Percentiles rank a stretch among this genome's conserved stretches.
Evolutionary conservation across 345 rosid species (phyloP).

Genomic region (Hibiscus syriacus): DNA sequence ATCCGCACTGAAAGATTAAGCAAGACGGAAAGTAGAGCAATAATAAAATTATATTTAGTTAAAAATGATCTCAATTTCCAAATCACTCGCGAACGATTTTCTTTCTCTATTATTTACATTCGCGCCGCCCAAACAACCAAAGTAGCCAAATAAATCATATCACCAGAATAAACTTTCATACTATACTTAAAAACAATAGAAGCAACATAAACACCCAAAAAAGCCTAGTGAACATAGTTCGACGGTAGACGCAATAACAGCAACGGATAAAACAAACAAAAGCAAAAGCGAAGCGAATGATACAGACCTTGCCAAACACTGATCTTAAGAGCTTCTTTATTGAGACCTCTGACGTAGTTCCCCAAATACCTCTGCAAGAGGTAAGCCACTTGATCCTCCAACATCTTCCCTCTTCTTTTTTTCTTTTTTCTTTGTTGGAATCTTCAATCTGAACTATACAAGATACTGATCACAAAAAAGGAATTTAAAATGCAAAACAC

Average conservation of each 20-base stretch:
- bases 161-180: not conserved
- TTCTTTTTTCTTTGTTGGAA: not conserved
- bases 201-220: not conserved
- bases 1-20: not conserved
- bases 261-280: not conserved
- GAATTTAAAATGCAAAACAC: conserved; percentile 1
- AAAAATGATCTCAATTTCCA: not conserved
- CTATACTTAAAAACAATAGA: not conserved
- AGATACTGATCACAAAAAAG: not conserved
- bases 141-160: not conserved
- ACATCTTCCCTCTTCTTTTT: conserved; percentile 37
- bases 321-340: conserved; percentile 91
- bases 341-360: conserved; percentile 81
- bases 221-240: not conserved
- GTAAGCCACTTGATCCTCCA: conserved; percentile 97
- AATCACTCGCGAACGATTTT: not conserved
- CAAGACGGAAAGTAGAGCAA: not conserved
- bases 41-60: not conserved
- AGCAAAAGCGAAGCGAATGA: not conserved
- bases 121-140: not conserved
- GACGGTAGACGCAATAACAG: not conserved
- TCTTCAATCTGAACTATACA: conserved; percentile 9
- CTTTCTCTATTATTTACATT: not conserved
- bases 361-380: conserved; percentile 85
- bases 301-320: conserved; percentile 92